Evolutionary conservation across 331 rosid genomes (phyloP).

Genomic region (Acacia concinna): DNA sequence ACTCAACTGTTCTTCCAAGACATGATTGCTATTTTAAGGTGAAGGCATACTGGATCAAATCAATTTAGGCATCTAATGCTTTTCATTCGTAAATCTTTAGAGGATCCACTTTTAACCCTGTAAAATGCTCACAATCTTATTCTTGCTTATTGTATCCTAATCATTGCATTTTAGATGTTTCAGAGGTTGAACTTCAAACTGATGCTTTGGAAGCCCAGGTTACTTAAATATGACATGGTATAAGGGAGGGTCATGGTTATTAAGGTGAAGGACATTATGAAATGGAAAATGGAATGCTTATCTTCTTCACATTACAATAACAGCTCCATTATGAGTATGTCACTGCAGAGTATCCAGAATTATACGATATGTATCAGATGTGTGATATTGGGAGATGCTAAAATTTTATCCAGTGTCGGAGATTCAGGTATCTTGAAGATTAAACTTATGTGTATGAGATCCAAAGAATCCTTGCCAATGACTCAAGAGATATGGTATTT

Average conservation of each 20-base stretch:
- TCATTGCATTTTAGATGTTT: neutral
- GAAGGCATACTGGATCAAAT: conserved; percentile 13
- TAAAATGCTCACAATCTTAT: neutral
- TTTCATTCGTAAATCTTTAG: neutral
- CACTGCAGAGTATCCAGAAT: neutral
- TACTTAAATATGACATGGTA: neutral
- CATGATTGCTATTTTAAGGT: conserved; percentile 10
- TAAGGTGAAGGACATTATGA: neutral
- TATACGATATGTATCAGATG: neutral
- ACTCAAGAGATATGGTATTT: neutral
- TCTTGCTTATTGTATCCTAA: neutral
- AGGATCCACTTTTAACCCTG: neutral
- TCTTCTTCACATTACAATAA: neutral
- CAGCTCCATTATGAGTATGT: neutral
- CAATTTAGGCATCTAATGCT: neutral
- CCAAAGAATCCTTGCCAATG: no score
- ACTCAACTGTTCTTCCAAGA: neutral
- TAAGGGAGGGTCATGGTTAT: neutral
- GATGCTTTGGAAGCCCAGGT: neutral
- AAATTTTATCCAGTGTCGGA: neutral
- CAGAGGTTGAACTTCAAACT: neutral
- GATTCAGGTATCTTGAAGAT: neutral
- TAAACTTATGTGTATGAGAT: no score
- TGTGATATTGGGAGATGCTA: neutral
- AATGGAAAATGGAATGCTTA: neutral